A percentile compares a stretch with the other conserved stretches of the same genome.
These are phyloP conservation scores for Fusarium subtropicale DNA, from an alignment of 2,329 filamentous ascomycete genomes.

Conservation along the genomic window DNA sequence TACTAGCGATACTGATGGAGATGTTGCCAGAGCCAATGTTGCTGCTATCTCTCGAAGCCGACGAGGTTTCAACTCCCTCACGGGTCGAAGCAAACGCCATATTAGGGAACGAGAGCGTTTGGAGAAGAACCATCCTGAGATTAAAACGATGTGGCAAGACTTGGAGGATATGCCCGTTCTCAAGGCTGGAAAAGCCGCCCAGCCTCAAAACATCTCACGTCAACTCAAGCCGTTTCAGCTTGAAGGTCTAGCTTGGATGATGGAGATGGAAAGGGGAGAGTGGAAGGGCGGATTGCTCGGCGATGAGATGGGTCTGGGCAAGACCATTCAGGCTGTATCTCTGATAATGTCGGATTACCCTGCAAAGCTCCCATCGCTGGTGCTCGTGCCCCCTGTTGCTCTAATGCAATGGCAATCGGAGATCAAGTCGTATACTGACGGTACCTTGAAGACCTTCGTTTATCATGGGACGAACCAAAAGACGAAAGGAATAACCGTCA, in stretches of 20 bases:
- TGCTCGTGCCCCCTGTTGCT: slow-evolving; percentile 91
- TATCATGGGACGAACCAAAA: slow-evolving; percentile 90
- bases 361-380: slow-evolving; percentile 82
- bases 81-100: slow-evolving; percentile 44
- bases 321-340: slow-evolving; percentile 97
- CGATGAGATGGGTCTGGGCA: slow-evolving; percentile 98
- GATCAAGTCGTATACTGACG: slow-evolving; percentile 84
- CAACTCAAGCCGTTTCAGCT: slow-evolving; percentile 93
- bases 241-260: slow-evolving; percentile 95
- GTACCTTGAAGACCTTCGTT: slow-evolving; percentile 88
- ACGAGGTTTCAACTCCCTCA: slow-evolving; percentile 50
- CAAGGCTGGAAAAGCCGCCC: slow-evolving; percentile 58
- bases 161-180: slow-evolving; percentile 76
- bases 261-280: slow-evolving; percentile 82
- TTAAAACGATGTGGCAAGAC: slow-evolving; percentile 86
- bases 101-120: slow-evolving; percentile 72
- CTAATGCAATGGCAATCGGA: slow-evolving; percentile 95
- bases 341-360: slow-evolving; percentile 98
- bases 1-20: slow-evolving; percentile 43
- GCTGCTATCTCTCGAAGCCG: slow-evolving; percentile 44
- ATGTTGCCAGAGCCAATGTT: slow-evolving; percentile 8
- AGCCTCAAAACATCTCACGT: slow-evolving; percentile 79
- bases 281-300: slow-evolving; percentile 93
- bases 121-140: slow-evolving; percentile 79
- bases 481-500: slow-evolving; percentile 78